These are phyloP conservation scores for Aspergillus eucalypticola DNA, from an alignment of 2,329 filamentous ascomycete genomes.

Conservation along the genomic window DNA sequence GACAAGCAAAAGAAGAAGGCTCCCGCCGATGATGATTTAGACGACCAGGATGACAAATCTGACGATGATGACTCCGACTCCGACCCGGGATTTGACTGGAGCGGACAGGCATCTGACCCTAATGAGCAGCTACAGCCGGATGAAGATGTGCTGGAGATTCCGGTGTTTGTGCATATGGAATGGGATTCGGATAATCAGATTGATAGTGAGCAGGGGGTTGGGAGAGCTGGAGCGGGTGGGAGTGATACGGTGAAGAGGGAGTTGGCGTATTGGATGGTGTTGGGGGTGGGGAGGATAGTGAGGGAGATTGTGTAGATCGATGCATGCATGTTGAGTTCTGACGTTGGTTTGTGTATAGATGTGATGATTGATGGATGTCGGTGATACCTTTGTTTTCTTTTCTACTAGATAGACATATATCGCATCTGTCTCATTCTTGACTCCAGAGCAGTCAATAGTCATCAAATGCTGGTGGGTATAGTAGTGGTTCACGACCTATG, in stretches of 20 bases:
- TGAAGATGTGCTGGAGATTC: conserved; percentile 77
- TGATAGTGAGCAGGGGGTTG: conserved; percentile 38
- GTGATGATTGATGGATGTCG: background rate
- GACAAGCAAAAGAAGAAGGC: conserved; percentile 37
- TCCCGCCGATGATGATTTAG: conserved; percentile 29
- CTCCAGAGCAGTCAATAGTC: too few relatives aligned
- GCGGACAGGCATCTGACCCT: conserved; percentile 20
- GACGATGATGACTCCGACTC: conserved; percentile 29
- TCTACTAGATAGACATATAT: background rate
- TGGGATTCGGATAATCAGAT: conserved; percentile 70
- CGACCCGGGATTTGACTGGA: conserved; percentile 28
- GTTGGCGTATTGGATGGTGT: conserved; percentile 91
- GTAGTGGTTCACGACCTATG: too few relatives aligned
- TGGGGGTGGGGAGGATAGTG: conserved; percentile 80
- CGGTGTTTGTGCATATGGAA: conserved; percentile 88
- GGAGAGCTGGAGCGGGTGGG: conserved; percentile 54
- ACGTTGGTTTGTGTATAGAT: conserved; percentile 6
- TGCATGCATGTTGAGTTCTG: conserved; percentile 10
- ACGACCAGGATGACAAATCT: conserved; percentile 31
- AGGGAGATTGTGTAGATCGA: conserved; percentile 11
- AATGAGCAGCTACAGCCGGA: conserved; percentile 46
- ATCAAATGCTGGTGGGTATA: too few relatives aligned
- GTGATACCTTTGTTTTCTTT: conserved; percentile 1
- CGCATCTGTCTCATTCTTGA: too few relatives aligned
- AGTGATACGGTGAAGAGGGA: conserved; percentile 73